Conservation (phyloP, 2,329 filamentous ascomycete species). For the Diplodia corticola region DNA sequence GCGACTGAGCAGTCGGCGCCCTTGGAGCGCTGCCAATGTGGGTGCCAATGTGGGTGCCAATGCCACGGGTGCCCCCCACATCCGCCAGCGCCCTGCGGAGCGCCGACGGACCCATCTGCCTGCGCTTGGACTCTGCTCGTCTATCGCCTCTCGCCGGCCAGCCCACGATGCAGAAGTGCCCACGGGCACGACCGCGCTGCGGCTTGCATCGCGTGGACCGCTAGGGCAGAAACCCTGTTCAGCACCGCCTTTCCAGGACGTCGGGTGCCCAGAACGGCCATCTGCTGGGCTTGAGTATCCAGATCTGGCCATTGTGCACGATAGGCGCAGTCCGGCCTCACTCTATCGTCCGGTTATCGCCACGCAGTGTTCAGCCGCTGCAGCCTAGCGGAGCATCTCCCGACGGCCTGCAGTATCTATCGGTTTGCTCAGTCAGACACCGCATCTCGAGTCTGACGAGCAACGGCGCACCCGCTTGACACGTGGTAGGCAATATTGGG, state of each 20-base stretch:
- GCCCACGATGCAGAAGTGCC: background rate
- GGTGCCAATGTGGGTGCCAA: background rate
- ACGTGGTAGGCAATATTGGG: slow-evolving; percentile 9
- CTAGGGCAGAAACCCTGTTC: background rate
- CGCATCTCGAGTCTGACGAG: slow-evolving; percentile 18
- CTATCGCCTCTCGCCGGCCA: background rate
- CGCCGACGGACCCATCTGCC: background rate
- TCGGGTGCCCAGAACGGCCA: slow-evolving; percentile 1
- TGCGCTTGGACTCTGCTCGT: slow-evolving; percentile 8
- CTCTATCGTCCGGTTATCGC: slow-evolving; percentile 3
- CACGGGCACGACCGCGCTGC: background rate
- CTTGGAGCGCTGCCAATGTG: background rate
- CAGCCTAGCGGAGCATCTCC: slow-evolving; percentile 11
- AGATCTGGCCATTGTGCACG: slow-evolving; percentile 13
- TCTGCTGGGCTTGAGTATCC: background rate
- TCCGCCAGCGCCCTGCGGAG: background rate
- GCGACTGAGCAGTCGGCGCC: background rate
- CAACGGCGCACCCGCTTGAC: background rate
- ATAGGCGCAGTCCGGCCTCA: background rate
- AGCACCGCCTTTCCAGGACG: background rate
- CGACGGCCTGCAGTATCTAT: slow-evolving; percentile 15
- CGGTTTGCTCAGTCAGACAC: slow-evolving; percentile 11
- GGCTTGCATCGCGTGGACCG: slow-evolving; percentile 2
- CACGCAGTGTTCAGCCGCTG: slow-evolving; percentile 6
- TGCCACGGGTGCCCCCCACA: background rate